phyloP scores from a whole-genome alignment of 2,329 filamentous ascomycete species.

The Aspergillus hortae region DNA sequence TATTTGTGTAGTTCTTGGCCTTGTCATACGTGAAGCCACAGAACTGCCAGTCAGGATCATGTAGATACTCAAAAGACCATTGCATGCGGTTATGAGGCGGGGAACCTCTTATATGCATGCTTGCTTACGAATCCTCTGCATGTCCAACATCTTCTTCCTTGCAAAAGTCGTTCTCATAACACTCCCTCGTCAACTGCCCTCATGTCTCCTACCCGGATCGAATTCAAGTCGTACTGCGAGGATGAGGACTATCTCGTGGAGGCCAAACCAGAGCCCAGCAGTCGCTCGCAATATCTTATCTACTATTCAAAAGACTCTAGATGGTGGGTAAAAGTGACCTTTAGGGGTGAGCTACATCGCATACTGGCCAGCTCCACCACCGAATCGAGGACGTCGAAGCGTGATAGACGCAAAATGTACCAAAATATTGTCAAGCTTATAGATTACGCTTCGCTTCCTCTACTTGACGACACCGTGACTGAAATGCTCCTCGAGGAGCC shows the following conservation, averaged over 20 bases:
- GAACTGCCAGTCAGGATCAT: no score
- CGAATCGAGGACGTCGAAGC: background rate
- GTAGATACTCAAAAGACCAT: no score
- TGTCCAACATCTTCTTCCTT: no score
- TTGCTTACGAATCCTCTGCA: no score
- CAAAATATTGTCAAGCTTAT: background rate
- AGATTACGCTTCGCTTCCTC: background rate
- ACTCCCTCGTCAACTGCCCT: no score
- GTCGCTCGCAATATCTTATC: conserved; percentile 7
- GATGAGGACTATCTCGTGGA: background rate
- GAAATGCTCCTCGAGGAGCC: background rate
- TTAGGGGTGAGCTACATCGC: background rate
- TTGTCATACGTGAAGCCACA: no score
- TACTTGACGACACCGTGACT: background rate
- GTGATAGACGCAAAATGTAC: background rate
- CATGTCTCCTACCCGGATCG: background rate
- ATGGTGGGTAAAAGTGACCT: conserved; percentile 20
- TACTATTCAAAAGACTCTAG: conserved; percentile 11
- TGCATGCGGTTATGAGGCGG: no score
- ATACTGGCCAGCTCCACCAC: no score
- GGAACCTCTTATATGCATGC: no score
- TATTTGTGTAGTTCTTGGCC: no score
- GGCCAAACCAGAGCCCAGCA: background rate
- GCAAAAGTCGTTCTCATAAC: no score
- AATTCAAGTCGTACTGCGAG: background rate